phyloP scores from a whole-genome alignment of 768 basidiomycete genomes.

The Lactarius hengduanensis region DNA sequence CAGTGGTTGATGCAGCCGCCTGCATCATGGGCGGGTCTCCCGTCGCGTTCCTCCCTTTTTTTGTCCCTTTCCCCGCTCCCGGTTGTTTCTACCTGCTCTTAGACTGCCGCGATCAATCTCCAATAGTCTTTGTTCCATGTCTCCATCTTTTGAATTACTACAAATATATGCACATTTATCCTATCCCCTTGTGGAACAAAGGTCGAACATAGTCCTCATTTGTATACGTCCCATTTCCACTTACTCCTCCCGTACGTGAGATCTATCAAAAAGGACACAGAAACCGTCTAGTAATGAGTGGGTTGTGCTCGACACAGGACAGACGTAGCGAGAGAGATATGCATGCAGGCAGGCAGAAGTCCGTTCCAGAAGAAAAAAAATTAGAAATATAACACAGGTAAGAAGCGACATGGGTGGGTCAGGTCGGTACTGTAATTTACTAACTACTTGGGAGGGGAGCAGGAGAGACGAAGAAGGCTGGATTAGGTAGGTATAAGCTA shows the following conservation, averaged over 20 bases:
- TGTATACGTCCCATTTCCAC: background rate
- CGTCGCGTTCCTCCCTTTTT: background rate
- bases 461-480: background rate
- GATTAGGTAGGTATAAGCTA: constrained; percentile 23
- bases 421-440: background rate
- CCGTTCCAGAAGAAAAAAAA: background rate
- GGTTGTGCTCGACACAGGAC: background rate
- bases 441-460: background rate
- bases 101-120: background rate
- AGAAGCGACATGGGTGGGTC: background rate
- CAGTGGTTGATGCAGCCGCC: background rate
- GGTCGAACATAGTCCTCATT: background rate
- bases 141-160: background rate
- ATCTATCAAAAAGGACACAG: background rate
- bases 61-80: background rate
- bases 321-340: constrained; percentile 3
- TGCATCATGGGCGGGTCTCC: background rate
- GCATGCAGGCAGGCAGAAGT: constrained; percentile 1
- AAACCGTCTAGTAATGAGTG: constrained; percentile 8
- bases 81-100: background rate
- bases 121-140: background rate
- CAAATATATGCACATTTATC: background rate
- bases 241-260: background rate
- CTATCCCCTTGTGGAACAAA: background rate
- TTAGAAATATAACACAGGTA: background rate